Evolutionary conservation across 768 basidiomycete species (phyloP), one percentile per base, ranked within the genome.

Genomic region (Trametes meyenii): DNA sequence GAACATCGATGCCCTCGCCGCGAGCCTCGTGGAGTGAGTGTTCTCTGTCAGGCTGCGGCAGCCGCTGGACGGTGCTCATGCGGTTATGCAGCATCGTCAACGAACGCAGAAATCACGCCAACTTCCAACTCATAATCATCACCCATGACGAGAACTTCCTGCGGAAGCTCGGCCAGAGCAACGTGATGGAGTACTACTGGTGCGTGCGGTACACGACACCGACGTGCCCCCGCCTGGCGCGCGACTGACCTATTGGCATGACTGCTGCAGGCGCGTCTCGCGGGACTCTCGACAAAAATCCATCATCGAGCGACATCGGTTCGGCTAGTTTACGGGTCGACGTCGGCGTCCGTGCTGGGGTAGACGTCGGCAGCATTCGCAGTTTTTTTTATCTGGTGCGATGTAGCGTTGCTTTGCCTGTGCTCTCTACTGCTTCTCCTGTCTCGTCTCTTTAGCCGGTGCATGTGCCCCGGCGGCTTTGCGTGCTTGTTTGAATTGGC

Each of bases 71-170:
- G 17, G 40, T 26, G 36, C 42, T 49, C 33, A 52, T 29, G 44
- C 49, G n/a, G 56, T n/a, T 44, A 36, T 52, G 17, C 65, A 96
- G 94, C 66, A 95, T 98, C 71, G 96, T 98, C 77, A 88, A 95
- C 60, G 95, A 98, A 70, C 87, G 96, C 62, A 89, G 90, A 74
- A 82, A 81, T 46, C 89, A 94, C 69, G 83, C 89, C 5, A 97
- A 96, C 72, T 97, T 98, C 83, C 97, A 99, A 76, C 83, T 98
- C 38, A 89, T 98, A 68, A 88, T 96, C 70, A 96, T 96, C 74
- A 99, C 97, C 3, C 96, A 98, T 74, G 95, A 98, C 76, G 96
- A 98, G 74, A 90, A 86, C 61, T 98, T 99, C 79, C 80, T 99
- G 50, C 83, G 86, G 36, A 93, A 93, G 69, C 83, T 98, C 26